These are phyloP conservation scores for Aspergillus amoenus DNA, from an alignment of 2,329 filamentous ascomycete species.

Conservation along the genomic window DNA sequence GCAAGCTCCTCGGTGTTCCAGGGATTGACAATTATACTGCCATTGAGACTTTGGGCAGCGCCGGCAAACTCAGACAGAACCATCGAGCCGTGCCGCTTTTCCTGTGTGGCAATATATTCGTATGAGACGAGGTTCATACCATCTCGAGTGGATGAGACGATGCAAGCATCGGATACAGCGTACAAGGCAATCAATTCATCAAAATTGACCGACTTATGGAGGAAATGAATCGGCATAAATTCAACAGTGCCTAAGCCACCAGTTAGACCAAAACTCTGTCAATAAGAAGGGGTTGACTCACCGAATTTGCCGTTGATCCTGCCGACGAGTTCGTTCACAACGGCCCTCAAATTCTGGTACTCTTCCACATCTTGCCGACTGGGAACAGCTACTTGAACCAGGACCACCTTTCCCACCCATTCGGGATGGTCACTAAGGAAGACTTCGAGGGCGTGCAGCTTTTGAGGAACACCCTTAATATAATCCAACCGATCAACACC, in stretches of 20 bases:
- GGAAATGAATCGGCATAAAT: conserved; percentile 98
- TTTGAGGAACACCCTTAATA: conserved; percentile 98
- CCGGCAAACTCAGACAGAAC: conserved; percentile 96
- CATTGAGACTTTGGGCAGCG: conserved; percentile 90
- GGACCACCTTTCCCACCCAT: conserved; percentile 95
- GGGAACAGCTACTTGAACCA: conserved; percentile 94
- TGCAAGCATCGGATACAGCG: conserved; percentile 84
- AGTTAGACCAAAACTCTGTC: conserved; percentile 13
- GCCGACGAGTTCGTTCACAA: conserved; percentile 95
- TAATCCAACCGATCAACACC: conserved; percentile 96
- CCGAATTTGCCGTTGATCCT: conserved; percentile 81
- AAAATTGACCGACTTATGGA: conserved; percentile 93
- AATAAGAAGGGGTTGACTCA: conserved; percentile 8
- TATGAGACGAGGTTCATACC: conserved; percentile 99
- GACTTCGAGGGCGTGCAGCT: conserved; percentile 92
- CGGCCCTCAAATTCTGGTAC: conserved; percentile 91
- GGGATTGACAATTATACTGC: conserved; percentile 91
- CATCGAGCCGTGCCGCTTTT: conserved; percentile 86
- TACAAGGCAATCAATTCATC: conserved; percentile 94
- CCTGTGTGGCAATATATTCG: conserved; percentile 94
- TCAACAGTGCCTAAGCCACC: conserved; percentile 72
- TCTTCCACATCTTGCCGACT: conserved; percentile 95
- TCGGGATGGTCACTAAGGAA: conserved; percentile 96
- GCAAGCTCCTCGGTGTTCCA: conserved; percentile 98
- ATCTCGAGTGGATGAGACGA: conserved; percentile 93